Evolutionary conservation across 495 filamentous ascomycete genomes (phyloP).

Genomic region (Daldinia decipiens): DNA sequence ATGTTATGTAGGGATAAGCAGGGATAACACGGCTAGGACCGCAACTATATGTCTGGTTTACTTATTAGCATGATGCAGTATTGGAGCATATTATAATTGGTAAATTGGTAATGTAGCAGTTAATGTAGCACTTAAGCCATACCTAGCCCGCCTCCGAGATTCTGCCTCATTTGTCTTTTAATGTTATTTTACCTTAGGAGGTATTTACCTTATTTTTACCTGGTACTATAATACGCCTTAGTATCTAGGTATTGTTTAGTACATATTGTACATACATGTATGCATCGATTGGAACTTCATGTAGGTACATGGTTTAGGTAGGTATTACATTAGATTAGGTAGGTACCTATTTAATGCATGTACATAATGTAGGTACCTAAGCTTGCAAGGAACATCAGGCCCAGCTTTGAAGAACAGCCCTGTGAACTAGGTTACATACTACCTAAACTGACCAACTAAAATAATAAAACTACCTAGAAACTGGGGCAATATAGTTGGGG

Average conservation of each 20-base stretch:
- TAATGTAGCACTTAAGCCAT: constrained; percentile 4
- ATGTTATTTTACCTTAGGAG: too few species aligned
- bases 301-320: too few species aligned
- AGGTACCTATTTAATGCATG: too few species aligned
- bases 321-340: too few species aligned
- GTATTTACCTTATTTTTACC: too few species aligned
- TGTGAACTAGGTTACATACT: too few species aligned
- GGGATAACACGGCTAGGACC: constrained; percentile 10
- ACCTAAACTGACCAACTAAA: too few species aligned
- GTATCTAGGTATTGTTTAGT: too few species aligned
- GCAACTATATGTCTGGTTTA: constrained; percentile 1
- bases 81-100: neutral
- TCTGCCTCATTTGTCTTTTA: constrained; percentile 18
- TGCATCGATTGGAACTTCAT: too few species aligned
- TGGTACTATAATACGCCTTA: too few species aligned
- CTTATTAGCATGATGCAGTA: constrained; percentile 3
- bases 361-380: neutral
- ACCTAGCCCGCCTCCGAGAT: constrained; percentile 22
- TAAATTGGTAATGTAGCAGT: constrained; percentile 6
- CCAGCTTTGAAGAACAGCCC: neutral
- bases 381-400: neutral
- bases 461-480: neutral
- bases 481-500: constrained; percentile 17
- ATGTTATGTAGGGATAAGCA: constrained; percentile 11
- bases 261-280: too few species aligned